Conservation (phyloP, 192 early-diverging fungal species). For the Spizellomyces sp. region DNA sequence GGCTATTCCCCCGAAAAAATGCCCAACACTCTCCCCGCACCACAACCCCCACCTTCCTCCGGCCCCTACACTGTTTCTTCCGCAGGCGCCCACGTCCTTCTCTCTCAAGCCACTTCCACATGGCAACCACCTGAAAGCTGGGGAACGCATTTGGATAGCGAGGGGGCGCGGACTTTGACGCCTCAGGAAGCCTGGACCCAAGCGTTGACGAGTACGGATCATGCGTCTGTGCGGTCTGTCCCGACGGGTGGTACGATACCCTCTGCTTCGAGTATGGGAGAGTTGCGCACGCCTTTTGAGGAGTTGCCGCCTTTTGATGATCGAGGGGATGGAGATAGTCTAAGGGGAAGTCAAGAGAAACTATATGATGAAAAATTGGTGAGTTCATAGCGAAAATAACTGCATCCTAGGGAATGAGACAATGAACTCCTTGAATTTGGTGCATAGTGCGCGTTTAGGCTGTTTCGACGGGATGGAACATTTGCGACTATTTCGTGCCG, state of each 20-base stretch:
- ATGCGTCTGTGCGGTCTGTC: not conserved
- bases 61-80: slow-evolving; percentile 1
- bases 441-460: slow-evolving; percentile 51
- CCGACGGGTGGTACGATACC: not conserved
- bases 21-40: slow-evolving; percentile 3
- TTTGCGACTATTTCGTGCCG: slow-evolving; percentile 77
- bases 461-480: slow-evolving; percentile 78
- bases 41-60: slow-evolving; percentile 9
- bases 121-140: slow-evolving; percentile 39
- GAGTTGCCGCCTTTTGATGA: not conserved
- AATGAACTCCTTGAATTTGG: not conserved
- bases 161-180: not conserved
- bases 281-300: not conserved
- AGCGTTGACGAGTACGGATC: not conserved
- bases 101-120: slow-evolving; percentile 20
- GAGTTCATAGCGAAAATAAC: not conserved
- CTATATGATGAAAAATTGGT: slow-evolving; percentile 20
- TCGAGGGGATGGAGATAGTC: slow-evolving; percentile 18
- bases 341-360: not conserved
- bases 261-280: slow-evolving; percentile 1
- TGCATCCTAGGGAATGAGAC: not conserved
- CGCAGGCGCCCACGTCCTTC: slow-evolving; percentile 5
- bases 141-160: slow-evolving; percentile 20
- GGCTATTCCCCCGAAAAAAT: slow-evolving; percentile 10
- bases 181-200: not conserved